phyloP scores from a whole-genome alignment of 202 grass and related monocot species.

The Zizania palustris region DNA sequence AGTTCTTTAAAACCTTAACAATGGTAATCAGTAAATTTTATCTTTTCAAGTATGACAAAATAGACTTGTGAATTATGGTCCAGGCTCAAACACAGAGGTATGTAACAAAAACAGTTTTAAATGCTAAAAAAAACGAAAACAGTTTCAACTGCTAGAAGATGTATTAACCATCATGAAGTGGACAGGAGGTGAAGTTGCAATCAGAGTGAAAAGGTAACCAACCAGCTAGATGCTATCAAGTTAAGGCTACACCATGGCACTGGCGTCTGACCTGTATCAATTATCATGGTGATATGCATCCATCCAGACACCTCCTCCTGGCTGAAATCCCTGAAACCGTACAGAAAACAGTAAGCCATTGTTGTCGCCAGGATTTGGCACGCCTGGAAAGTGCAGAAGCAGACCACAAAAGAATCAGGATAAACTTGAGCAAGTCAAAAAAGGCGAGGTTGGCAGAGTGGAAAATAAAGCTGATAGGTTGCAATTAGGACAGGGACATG shows the following conservation, averaged over 20 bases:
- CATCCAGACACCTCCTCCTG: background rate
- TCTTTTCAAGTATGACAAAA: too few species aligned
- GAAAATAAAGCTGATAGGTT: constrained; percentile 47
- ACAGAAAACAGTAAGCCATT: constrained; percentile 33
- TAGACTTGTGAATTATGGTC: too few species aligned
- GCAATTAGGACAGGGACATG: constrained; percentile 45
- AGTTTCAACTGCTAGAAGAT: background rate
- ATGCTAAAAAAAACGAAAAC: background rate
- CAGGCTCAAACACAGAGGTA: too few species aligned
- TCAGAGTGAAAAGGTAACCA: background rate
- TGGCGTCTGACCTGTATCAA: constrained; percentile 33
- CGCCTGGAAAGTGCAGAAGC: constrained; percentile 32
- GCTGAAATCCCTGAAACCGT: background rate
- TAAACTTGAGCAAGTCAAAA: constrained; percentile 56
- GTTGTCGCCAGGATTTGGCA: constrained; percentile 55
- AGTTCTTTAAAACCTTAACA: too few species aligned
- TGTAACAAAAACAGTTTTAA: too few species aligned
- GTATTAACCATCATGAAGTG: background rate
- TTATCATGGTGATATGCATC: constrained; percentile 34
- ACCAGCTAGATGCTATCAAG: background rate
- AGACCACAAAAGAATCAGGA: constrained; percentile 30
- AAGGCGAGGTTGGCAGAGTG: constrained; percentile 51
- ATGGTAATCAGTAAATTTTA: too few species aligned
- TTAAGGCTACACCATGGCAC: constrained; percentile 23
- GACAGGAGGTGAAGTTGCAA: background rate